Conservation (phyloP, 2,329 filamentous ascomycete species). For the Incumbomyces delicatus region DNA sequence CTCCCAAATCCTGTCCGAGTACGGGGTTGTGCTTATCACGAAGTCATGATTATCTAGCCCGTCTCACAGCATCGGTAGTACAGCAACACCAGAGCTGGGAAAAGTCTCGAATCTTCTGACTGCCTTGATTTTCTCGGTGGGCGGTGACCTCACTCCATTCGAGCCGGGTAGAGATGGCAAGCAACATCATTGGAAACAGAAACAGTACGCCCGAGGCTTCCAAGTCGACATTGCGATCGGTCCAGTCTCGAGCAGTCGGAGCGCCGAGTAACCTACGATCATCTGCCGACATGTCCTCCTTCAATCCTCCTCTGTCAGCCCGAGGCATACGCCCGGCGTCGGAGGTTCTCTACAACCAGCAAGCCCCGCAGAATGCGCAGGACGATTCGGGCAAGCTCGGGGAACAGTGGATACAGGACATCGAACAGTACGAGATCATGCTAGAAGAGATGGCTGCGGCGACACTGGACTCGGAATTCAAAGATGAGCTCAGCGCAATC, state of each 20-base stretch:
- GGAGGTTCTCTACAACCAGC: slow-evolving; percentile 79
- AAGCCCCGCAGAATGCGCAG: slow-evolving; percentile 54
- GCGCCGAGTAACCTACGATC: slow-evolving; percentile 60
- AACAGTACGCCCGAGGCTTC: slow-evolving; percentile 94
- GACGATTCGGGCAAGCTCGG: slow-evolving; percentile 90
- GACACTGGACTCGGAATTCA: slow-evolving; percentile 98
- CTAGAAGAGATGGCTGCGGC: slow-evolving; percentile 98
- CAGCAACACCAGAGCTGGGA: slow-evolving; percentile 5
- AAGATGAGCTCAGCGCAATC: slow-evolving; percentile 96
- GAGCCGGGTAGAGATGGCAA: slow-evolving; percentile 40
- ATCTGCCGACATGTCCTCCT: slow-evolving; percentile 89
- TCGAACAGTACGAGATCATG: slow-evolving; percentile 98
- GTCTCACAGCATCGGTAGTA: not conserved
- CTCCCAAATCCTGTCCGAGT: not conserved
- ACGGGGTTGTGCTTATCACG: not conserved
- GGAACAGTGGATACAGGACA: slow-evolving; percentile 97
- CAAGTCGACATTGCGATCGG: slow-evolving; percentile 70
- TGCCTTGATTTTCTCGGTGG: not conserved
- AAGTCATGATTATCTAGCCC: slow-evolving; percentile 4
- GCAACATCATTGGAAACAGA: slow-evolving; percentile 66
- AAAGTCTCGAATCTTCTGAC: not conserved
- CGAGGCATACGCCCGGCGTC: slow-evolving; percentile 85
- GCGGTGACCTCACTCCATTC: not conserved
- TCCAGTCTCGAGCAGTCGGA: slow-evolving; percentile 69
- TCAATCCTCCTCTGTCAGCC: slow-evolving; percentile 60